Evolutionary conservation across 1,284 basidiomycete species (phyloP).

Genomic region (Sanghuangporus weigelae): DNA sequence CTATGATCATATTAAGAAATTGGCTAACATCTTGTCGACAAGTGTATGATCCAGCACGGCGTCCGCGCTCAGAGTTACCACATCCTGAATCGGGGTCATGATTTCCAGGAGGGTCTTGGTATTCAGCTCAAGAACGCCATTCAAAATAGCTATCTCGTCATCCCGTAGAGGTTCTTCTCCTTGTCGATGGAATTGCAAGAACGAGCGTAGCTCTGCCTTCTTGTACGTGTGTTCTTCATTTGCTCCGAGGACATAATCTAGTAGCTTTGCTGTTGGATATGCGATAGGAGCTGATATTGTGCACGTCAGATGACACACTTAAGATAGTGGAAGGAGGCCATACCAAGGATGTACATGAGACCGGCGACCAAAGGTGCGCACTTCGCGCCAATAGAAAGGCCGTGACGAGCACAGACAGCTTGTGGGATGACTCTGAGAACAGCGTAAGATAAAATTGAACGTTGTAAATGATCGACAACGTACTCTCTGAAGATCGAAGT

Average conservation of each 20-base stretch:
- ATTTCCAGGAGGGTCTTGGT: constrained; percentile 79
- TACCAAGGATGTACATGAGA: constrained; percentile 79
- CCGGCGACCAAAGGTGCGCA: constrained; percentile 78
- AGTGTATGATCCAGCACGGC: constrained; percentile 76
- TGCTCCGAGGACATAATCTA: constrained; percentile 74
- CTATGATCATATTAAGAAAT: neutral
- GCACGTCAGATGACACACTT: constrained; percentile 2
- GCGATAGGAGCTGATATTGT: constrained; percentile 65
- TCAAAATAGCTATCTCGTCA: constrained; percentile 86
- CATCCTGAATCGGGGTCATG: constrained; percentile 87
- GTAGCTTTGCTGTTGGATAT: constrained; percentile 83
- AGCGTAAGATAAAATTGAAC: neutral
- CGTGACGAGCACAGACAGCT: constrained; percentile 84
- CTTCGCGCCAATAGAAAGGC: constrained; percentile 81
- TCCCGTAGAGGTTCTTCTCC: constrained; percentile 85
- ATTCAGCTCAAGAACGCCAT: constrained; percentile 83
- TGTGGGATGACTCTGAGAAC: constrained; percentile 79
- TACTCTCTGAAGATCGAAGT: constrained; percentile 23
- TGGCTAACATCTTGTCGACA: constrained; percentile 65
- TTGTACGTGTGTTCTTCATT: constrained; percentile 79
- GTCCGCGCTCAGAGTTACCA: constrained; percentile 72
- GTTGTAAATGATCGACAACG: constrained; percentile 5
- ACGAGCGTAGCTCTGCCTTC: constrained; percentile 89
- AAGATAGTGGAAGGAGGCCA: neutral
- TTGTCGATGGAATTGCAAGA: constrained; percentile 86